phyloP scores from a whole-genome alignment of 305 asterid genomes.

The Plantago rigida region DNA sequence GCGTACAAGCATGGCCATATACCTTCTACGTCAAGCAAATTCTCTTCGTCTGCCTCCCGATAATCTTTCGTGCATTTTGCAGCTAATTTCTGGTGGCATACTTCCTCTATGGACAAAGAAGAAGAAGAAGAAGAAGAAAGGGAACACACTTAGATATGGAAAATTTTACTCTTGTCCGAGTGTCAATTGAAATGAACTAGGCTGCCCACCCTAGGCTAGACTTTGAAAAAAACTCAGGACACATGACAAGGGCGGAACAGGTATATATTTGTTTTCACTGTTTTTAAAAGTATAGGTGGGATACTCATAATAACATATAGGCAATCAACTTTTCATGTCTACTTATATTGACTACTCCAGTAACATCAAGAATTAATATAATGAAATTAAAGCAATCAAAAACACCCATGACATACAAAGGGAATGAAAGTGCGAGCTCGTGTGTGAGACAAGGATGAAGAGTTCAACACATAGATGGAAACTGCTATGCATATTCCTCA shows the following conservation, averaged over 20 bases:
- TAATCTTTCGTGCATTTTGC: slow-evolving; percentile 32
- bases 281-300: background rate
- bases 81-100: slow-evolving; percentile 25
- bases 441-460: slow-evolving; percentile 14
- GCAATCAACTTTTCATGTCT: background rate
- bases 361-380: background rate
- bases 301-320: background rate
- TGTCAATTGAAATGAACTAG: slow-evolving; percentile 18
- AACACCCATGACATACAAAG: background rate
- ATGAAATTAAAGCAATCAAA: background rate
- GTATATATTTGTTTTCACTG: no score
- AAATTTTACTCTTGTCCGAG: slow-evolving; percentile 18
- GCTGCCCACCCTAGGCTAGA: slow-evolving; percentile 18
- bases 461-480: slow-evolving; percentile 7
- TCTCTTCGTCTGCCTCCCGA: slow-evolving; percentile 65
- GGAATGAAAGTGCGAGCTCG: slow-evolving; percentile 11
- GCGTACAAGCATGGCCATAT: slow-evolving; percentile 21
- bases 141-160: background rate
- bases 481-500: background rate
- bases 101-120: slow-evolving; percentile 36
- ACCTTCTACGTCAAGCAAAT: slow-evolving; percentile 83
- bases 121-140: slow-evolving; percentile 6
- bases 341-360: slow-evolving; percentile 1
- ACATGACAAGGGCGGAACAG: slow-evolving; percentile 10
- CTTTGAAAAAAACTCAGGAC: background rate